phyloP scores from a whole-genome alignment of 495 filamentous ascomycete species.

The Beverwykella pulmonaria region DNA sequence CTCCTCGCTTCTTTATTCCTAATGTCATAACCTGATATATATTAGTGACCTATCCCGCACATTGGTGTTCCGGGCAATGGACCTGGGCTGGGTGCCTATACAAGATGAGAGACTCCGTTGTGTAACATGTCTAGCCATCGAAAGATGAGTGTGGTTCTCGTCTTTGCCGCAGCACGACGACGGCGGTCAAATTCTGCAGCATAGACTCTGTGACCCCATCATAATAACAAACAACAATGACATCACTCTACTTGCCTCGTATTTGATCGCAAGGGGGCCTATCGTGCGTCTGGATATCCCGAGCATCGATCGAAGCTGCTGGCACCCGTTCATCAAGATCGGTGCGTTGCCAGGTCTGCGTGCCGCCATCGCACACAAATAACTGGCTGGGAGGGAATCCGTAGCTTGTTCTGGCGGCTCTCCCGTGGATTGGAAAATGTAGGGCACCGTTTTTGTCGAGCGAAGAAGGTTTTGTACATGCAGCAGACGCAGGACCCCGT shows the following conservation, averaged over 20 bases:
- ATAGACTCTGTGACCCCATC: too few species aligned
- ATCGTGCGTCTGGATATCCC: background rate
- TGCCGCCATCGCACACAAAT: background rate
- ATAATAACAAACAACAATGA: too few species aligned
- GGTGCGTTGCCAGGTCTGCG: background rate
- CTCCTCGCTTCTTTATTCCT: constrained; percentile 13
- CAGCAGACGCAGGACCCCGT: background rate
- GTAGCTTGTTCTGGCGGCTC: background rate
- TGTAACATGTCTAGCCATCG: too few species aligned
- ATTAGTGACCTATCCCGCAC: too few species aligned
- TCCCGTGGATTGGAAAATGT: background rate
- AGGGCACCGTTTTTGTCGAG: background rate
- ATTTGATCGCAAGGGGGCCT: too few species aligned
- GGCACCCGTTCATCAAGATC: constrained; percentile 2
- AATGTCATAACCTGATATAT: background rate
- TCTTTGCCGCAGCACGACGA: too few species aligned
- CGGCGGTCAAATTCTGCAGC: too few species aligned
- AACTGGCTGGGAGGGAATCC: background rate
- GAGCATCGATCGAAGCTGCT: constrained; percentile 11
- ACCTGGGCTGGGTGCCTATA: too few species aligned
- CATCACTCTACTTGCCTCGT: too few species aligned
- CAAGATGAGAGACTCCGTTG: too few species aligned
- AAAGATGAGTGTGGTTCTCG: too few species aligned
- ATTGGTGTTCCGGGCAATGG: too few species aligned
- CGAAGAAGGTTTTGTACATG: background rate